Evolutionary conservation across 2,329 filamentous ascomycete genomes (phyloP).

Genomic region (Intubia oerlemansii): DNA sequence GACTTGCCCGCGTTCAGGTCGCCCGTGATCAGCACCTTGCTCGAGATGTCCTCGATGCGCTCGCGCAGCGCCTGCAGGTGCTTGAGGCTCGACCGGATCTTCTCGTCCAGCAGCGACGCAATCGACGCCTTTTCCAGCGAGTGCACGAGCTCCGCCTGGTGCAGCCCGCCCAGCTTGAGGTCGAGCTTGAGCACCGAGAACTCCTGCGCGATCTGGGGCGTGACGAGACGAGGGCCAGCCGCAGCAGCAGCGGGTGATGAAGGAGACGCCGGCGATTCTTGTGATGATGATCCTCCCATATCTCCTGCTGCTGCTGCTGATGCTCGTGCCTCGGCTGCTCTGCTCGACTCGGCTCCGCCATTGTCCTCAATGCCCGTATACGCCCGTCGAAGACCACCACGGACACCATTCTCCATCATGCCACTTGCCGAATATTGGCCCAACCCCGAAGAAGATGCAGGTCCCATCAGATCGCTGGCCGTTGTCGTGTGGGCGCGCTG

Average conservation of each 20-base stretch:
- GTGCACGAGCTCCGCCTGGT: slow-evolving; percentile 80
- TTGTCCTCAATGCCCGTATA: slow-evolving; percentile 47
- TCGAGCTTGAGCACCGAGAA: slow-evolving; percentile 93
- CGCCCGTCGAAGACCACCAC: too few species aligned
- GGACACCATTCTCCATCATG: too few species aligned
- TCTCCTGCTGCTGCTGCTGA: slow-evolving; percentile 20
- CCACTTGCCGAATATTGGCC: too few species aligned
- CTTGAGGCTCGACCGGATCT: slow-evolving; percentile 82
- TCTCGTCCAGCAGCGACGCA: slow-evolving; percentile 75
- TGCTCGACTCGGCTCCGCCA: slow-evolving; percentile 49
- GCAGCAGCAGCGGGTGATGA: too few species aligned
- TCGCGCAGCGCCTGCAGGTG: slow-evolving; percentile 75
- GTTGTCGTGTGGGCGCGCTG: too few species aligned
- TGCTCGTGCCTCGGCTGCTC: slow-evolving; percentile 37
- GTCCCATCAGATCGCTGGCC: slow-evolving; percentile 13
- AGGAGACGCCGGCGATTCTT: too few species aligned
- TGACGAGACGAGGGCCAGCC: slow-evolving; percentile 69
- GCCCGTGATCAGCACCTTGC: slow-evolving; percentile 88
- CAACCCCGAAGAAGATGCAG: too few species aligned
- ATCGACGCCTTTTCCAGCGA: slow-evolving; percentile 85
- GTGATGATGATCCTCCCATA: too few species aligned
- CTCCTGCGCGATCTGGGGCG: slow-evolving; percentile 82
- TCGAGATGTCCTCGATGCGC: slow-evolving; percentile 90
- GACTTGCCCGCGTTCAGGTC: slow-evolving; percentile 96
- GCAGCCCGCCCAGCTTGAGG: slow-evolving; percentile 67